phyloP scores from a whole-genome alignment of 2,329 filamentous ascomycete genomes.

The Sporothrix variecibatus region DNA sequence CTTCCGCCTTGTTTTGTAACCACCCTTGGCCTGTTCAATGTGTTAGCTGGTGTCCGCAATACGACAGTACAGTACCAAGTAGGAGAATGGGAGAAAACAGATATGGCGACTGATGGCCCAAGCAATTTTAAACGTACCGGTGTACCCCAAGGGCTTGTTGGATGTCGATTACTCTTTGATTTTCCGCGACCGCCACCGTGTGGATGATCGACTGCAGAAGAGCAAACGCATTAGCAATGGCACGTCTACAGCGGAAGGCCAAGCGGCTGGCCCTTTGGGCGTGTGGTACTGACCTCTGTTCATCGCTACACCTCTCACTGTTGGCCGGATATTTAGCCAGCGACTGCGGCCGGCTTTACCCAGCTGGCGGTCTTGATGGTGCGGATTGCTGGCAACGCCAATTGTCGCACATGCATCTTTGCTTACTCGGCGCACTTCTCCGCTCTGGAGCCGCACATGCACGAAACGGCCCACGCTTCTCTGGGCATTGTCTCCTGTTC shows the following conservation, averaged over 20 bases:
- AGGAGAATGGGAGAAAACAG: neutral
- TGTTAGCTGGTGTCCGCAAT: conserved; percentile 35
- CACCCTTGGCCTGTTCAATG: conserved; percentile 66
- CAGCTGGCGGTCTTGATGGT: conserved; percentile 85
- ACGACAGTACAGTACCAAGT: neutral
- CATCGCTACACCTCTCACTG: conserved; percentile 97
- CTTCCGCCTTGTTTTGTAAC: conserved; percentile 89
- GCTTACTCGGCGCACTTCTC: conserved; percentile 85
- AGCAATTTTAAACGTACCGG: conserved; percentile 64
- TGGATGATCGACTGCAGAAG: conserved; percentile 75
- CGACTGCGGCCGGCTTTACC: conserved; percentile 93
- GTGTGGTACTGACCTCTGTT: conserved; percentile 71
- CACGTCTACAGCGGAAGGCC: neutral
- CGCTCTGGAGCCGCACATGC: conserved; percentile 84
- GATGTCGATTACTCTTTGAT: conserved; percentile 96
- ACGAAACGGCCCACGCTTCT: conserved; percentile 75
- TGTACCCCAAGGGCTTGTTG: conserved; percentile 94
- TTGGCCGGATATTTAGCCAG: conserved; percentile 92
- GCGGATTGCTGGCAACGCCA: conserved; percentile 88
- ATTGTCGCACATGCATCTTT: conserved; percentile 94
- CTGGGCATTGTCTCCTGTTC: conserved; percentile 60
- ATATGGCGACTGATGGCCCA: neutral
- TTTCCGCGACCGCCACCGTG: conserved; percentile 99
- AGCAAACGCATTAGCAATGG: neutral
- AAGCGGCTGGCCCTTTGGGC: conserved; percentile 19